Conservation (phyloP, 2,329 filamentous ascomycete species). For the Microsporum ferrugineum region DNA sequence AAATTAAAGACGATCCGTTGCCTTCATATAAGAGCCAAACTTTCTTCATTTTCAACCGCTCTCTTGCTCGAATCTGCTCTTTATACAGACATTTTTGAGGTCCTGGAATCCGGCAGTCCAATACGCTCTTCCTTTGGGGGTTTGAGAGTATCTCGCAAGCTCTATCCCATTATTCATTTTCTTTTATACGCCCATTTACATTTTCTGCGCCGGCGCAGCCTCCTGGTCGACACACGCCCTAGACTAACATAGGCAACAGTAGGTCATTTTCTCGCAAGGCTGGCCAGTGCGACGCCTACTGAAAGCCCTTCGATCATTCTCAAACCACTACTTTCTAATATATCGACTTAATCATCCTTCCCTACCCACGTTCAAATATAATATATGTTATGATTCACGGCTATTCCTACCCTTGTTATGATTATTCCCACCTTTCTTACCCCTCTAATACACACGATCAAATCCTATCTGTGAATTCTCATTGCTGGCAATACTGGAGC, state of each 20-base stretch:
- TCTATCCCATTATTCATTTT: background rate
- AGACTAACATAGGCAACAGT: background rate
- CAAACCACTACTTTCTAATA: background rate
- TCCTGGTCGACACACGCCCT: background rate
- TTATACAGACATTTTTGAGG: background rate
- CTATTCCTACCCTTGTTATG: background rate
- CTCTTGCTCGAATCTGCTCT: background rate
- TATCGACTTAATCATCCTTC: background rate
- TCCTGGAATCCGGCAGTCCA: background rate
- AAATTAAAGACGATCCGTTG: background rate
- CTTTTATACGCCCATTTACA: background rate
- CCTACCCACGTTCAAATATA: background rate
- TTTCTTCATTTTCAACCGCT: background rate
- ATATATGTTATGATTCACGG: background rate
- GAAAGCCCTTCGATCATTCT: background rate
- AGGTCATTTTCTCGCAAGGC: constrained; percentile 1
- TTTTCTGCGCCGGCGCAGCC: background rate
- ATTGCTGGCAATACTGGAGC: background rate
- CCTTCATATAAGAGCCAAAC: background rate
- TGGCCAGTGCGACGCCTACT: background rate
- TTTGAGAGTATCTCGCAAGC: background rate
- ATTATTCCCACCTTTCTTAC: background rate
- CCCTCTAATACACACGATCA: background rate
- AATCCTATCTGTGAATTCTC: background rate
- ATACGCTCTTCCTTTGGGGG: background rate